phyloP scores from a whole-genome alignment of 495 filamentous ascomycete genomes.

The Bacidia rubella region DNA sequence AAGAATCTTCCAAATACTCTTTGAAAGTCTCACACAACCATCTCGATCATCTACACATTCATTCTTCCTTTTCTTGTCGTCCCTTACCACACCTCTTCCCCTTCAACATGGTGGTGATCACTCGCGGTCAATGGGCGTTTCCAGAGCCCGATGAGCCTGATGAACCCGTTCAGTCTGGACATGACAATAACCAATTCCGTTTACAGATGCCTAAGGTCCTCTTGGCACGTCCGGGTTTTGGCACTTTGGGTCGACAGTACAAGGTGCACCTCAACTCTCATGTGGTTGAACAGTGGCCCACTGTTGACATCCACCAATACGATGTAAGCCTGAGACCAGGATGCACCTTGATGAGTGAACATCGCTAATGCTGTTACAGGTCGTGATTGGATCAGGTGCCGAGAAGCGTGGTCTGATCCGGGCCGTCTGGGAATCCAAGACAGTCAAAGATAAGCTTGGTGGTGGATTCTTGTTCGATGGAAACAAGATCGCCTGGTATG shows the following conservation, averaged over 20 bases:
- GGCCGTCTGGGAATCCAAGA: conserved; percentile 57
- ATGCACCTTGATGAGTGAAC: not conserved
- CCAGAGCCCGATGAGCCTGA: not conserved
- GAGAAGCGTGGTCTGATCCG: conserved; percentile 50
- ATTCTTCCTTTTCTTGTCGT: not conserved
- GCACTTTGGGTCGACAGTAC: conserved; percentile 41
- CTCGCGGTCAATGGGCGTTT: not conserved
- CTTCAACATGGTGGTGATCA: not conserved
- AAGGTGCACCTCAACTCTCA: conserved; percentile 61
- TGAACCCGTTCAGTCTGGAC: not conserved
- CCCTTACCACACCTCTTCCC: not conserved
- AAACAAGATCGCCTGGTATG: conserved; percentile 64
- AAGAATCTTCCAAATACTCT: not conserved
- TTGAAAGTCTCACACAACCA: not conserved
- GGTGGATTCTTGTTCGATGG: conserved; percentile 62
- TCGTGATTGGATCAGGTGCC: conserved; percentile 46
- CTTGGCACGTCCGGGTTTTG: conserved; percentile 39
- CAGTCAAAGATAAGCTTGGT: conserved; percentile 39
- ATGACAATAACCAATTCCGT: conserved; percentile 6
- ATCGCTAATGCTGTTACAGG: conserved; percentile 26
- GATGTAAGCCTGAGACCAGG: conserved; percentile 53
- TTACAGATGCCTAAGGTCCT: conserved; percentile 20
- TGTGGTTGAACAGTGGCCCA: conserved; percentile 41
- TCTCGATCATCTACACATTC: not conserved
- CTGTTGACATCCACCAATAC: conserved; percentile 57